A percentile compares a stretch with the other conserved stretches of the same genome.
These are phyloP conservation scores for Eucalyptus brandiana DNA, from an alignment of 345 rosid species.

Conservation along the genomic window DNA sequence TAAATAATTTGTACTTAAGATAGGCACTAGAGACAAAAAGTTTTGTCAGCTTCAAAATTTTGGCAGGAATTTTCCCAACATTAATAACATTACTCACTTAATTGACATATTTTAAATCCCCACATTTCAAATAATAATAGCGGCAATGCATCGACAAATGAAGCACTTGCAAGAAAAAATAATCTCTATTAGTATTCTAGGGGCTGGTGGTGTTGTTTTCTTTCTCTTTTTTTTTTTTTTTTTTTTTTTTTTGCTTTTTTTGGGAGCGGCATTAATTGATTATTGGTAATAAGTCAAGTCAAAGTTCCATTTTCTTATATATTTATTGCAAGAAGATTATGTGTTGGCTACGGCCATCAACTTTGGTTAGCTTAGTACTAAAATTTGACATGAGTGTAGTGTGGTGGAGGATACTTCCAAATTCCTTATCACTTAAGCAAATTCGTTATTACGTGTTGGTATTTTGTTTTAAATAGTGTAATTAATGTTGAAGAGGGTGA, in stretches of 20 bases:
- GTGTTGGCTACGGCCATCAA: background rate
- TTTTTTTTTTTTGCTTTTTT: too few species aligned
- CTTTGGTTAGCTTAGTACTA: background rate
- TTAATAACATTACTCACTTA: too few species aligned
- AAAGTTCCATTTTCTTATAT: background rate
- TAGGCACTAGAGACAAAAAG: too few species aligned
- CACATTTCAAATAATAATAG: too few species aligned
- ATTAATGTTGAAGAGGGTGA: background rate
- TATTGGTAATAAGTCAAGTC: background rate
- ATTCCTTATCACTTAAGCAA: background rate
- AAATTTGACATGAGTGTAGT: background rate
- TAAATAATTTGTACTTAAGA: too few species aligned
- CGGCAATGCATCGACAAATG: background rate
- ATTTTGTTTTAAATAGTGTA: background rate
- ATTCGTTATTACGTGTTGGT: background rate
- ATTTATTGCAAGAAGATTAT: background rate
- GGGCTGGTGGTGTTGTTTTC: background rate
- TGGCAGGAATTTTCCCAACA: too few species aligned
- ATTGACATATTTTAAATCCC: too few species aligned
- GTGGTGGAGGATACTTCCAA: background rate
- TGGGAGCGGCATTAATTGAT: background rate
- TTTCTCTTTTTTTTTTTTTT: rapidly evolving
- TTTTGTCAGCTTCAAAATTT: too few species aligned
- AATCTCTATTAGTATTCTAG: too few species aligned
- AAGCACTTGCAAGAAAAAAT: background rate